Base-by-base conservation (phyloP, 306 rosid species). In the Lathyrus tuberosus region DNA sequence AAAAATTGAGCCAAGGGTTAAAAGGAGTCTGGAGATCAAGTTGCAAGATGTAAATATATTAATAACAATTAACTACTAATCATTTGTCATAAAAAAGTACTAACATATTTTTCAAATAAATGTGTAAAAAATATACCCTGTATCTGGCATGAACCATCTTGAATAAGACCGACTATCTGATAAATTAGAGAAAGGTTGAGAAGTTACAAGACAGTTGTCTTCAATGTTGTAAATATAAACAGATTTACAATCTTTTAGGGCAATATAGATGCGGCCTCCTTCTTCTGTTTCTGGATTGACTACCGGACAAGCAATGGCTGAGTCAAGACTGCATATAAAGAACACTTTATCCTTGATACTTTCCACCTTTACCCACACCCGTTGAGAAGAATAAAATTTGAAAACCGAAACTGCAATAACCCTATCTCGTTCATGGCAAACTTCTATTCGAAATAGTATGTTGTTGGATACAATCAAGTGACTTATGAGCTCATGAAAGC, bases 351-450 rank as follows among this genome's bases (percentile, higher is more conserved):
- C 65, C 41, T 65, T 8, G 57, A 43, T 65, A 14, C 56, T 65
- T 65, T 65, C 18, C 14, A 43, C 70, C 70, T 65, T 43, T 65
- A 14, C 41, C 70, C 70, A 65, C 56, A 26, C 3, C 53, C n/a
- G 14, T 11, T 5, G 13, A 20, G 41, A n/a, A 44, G 8, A 44
- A 24, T 43, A 40, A 2, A 43, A 65, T 44, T 12, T 62, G 10
- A 3, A 11, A 43, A 65, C 56, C 7, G 4, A 8, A 10, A 65
- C 13, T 0, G n/a, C 53, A 24, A 22, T 20, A 43, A 65, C 41
- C 70, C 5, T 24, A 41, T 14, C 4, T 2, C 4, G 8, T 13
- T 6, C 5, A 43, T 43, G 13, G 26, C 20, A 8, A 5, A 65
- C n/a, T n/a, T n/a, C n/a, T n/a, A n/a, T n/a, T n/a, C n/a, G n/a